A percentile compares a stretch with the other conserved stretches of the same genome.
phyloP scores from a whole-genome alignment of 2,329 filamentous ascomycete species.

The Ramularia collo-cygni region DNA sequence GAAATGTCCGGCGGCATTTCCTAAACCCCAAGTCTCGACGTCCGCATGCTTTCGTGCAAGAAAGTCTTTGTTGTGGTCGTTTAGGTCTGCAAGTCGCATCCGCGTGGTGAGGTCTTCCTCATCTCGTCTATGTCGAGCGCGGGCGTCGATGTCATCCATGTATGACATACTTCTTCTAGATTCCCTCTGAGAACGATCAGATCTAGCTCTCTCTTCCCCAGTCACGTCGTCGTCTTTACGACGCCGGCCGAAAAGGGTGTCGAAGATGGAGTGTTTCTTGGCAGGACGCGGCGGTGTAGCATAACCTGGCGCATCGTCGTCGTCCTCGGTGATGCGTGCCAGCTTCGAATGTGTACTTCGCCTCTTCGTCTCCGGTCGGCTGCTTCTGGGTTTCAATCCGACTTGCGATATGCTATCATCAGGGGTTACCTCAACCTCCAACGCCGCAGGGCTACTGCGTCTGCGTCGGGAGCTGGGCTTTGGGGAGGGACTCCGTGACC shows the following conservation, averaged over 20 bases:
- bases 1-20: slow-evolving; percentile 51
- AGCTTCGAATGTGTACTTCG: slow-evolving; percentile 20
- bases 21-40: slow-evolving; percentile 32
- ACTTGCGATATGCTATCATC: slow-evolving; percentile 29
- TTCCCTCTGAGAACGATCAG: neutral
- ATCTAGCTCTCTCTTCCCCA: too few species aligned
- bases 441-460: slow-evolving; percentile 9
- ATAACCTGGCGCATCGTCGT: slow-evolving; percentile 21
- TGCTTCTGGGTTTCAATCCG: slow-evolving; percentile 6
- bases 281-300: slow-evolving; percentile 8
- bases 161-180: slow-evolving; percentile 22
- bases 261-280: slow-evolving; percentile 10
- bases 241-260: too few species aligned
- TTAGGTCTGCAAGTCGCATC: slow-evolving; percentile 41
- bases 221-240: too few species aligned
- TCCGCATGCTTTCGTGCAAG: slow-evolving; percentile 31
- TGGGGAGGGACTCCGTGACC: neutral
- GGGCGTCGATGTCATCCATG: slow-evolving; percentile 31
- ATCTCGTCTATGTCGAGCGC: slow-evolving; percentile 39
- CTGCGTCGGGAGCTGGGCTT: slow-evolving; percentile 7
- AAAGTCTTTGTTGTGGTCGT: slow-evolving; percentile 23
- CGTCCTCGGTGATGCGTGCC: slow-evolving; percentile 17
- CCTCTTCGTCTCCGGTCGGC: slow-evolving; percentile 9
- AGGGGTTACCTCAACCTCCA: slow-evolving; percentile 22
- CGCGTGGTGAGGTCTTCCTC: slow-evolving; percentile 48